phyloP scores from a whole-genome alignment of 202 grass and related monocot genomes.

The Sporobolus alterniflorus region DNA sequence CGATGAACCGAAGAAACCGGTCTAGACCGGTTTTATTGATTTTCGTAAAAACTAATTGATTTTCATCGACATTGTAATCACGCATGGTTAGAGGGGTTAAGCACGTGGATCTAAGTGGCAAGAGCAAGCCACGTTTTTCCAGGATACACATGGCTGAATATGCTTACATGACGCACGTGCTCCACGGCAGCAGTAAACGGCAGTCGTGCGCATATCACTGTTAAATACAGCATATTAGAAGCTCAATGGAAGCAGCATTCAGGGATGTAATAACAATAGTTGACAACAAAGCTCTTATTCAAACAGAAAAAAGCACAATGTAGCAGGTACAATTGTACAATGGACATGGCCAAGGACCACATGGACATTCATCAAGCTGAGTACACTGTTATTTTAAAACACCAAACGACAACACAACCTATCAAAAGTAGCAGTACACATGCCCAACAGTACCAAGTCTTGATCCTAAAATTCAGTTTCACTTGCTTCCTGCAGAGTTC shows the following conservation, averaged over 20 bases:
- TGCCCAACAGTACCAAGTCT: constrained; percentile 8
- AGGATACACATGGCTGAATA: background rate
- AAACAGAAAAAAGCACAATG: background rate
- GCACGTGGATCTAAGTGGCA: background rate
- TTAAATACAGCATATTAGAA: background rate
- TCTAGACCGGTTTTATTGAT: too few species aligned
- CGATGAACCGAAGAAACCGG: too few species aligned
- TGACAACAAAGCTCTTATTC: constrained; percentile 20
- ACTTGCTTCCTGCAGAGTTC: background rate
- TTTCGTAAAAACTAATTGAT: too few species aligned
- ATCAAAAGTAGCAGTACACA: constrained; percentile 1
- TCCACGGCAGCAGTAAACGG: too few species aligned
- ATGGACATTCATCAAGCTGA: background rate
- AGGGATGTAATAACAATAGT: background rate
- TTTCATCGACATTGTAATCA: too few species aligned
- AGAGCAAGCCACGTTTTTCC: background rate
- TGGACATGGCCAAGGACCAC: background rate
- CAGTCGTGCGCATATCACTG: too few species aligned
- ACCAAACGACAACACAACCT: background rate
- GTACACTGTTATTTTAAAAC: background rate
- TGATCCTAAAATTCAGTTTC: constrained; percentile 16
- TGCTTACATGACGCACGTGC: too few species aligned
- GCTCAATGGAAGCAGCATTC: background rate
- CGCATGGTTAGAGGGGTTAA: background rate
- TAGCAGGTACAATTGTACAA: constrained; percentile 17